phyloP scores from a whole-genome alignment of 2,329 filamentous ascomycete genomes.

The Diaporthe sp. region DNA sequence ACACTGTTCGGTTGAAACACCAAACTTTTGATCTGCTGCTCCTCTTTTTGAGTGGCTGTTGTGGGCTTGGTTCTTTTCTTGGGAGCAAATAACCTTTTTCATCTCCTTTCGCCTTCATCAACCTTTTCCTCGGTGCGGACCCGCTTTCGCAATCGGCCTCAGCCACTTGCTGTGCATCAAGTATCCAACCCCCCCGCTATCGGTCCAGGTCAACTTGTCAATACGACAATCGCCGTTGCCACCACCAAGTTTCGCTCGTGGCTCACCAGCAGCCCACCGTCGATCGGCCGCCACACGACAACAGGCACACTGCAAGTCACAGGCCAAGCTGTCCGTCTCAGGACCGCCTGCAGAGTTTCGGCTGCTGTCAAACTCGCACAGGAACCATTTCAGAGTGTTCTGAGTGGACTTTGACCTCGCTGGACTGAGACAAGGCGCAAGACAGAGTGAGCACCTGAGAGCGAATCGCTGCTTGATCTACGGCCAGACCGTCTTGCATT shows the following conservation, averaged over 20 bases:
- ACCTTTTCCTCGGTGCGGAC: background rate
- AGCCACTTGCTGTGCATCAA: slow-evolving; percentile 26
- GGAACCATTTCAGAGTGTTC: slow-evolving; percentile 8
- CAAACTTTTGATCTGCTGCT: slow-evolving; percentile 13
- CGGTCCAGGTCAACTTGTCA: background rate
- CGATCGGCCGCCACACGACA: slow-evolving; percentile 8
- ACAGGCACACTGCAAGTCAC: slow-evolving; percentile 11
- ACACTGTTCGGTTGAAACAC: background rate
- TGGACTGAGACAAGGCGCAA: slow-evolving; percentile 33
- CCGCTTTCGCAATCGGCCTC: slow-evolving; percentile 35
- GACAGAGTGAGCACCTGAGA: slow-evolving; percentile 31
- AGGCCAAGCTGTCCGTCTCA: slow-evolving; percentile 16
- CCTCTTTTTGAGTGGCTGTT: slow-evolving; percentile 11
- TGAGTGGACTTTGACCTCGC: slow-evolving; percentile 22
- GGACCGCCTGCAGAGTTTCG: slow-evolving; percentile 3
- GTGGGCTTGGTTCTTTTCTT: background rate
- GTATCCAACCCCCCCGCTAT: background rate
- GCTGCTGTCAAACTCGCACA: slow-evolving; percentile 1
- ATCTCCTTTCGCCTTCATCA: too few relatives aligned
- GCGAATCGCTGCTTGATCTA: slow-evolving; percentile 27
- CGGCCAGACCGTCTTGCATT: slow-evolving; percentile 30
- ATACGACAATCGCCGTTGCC: slow-evolving; percentile 18
- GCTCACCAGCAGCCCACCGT: slow-evolving; percentile 15
- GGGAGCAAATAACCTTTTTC: too few relatives aligned
- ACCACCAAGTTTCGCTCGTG: slow-evolving; percentile 24